These are phyloP conservation scores for Ligustrum vulgare DNA, from an alignment of 257 asterid species.

Conservation along the genomic window DNA sequence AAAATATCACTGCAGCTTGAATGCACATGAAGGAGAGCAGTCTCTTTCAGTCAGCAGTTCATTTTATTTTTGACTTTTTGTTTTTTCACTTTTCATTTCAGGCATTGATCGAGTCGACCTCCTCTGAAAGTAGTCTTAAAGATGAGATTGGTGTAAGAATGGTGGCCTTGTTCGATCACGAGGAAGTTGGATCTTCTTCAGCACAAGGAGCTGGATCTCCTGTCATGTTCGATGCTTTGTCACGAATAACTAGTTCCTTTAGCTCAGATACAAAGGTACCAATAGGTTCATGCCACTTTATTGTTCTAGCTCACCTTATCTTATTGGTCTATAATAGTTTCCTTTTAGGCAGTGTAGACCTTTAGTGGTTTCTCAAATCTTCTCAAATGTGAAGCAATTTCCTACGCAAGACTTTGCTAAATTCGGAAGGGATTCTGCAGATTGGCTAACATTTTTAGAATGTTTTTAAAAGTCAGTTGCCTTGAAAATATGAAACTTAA, in stretches of 20 bases:
- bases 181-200: constrained; percentile 92
- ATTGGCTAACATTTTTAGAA: too few relatives aligned
- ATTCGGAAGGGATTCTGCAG: too few relatives aligned
- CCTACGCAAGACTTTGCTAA: not conserved
- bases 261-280: constrained; percentile 75
- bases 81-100: constrained; percentile 36
- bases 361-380: not conserved
- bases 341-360: not conserved
- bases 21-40: not conserved
- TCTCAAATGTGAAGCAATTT: not conserved
- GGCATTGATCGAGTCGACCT: constrained; percentile 90
- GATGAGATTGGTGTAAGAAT: constrained; percentile 85
- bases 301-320: constrained; percentile 1
- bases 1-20: not conserved
- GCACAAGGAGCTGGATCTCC: constrained; percentile 99
- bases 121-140: constrained; percentile 63
- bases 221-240: constrained; percentile 74
- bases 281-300: not conserved
- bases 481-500: not conserved
- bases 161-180: constrained; percentile 96
- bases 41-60: not conserved
- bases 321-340: constrained; percentile 4
- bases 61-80: constrained; percentile 7
- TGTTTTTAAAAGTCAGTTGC: too few relatives aligned
- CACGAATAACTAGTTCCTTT: constrained; percentile 79